A percentile compares a stretch with the other conserved stretches of the same genome.
phyloP scores from a whole-genome alignment of 306 rosid genomes.

The Sphenostylis stenocarpa region DNA sequence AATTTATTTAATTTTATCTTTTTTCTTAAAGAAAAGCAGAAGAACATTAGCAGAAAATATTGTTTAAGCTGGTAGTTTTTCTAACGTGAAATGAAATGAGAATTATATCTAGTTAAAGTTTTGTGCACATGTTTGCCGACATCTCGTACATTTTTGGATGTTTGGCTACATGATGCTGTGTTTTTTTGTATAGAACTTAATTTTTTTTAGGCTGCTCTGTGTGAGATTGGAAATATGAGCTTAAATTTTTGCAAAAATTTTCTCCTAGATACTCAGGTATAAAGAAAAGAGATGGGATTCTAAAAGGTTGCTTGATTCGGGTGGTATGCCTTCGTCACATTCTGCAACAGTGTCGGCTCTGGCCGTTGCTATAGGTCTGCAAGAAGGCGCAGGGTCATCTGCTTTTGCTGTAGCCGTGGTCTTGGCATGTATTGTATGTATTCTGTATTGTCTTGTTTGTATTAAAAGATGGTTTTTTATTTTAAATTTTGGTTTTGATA shows the following conservation, averaged over 20 bases:
- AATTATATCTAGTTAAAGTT: not conserved
- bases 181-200: not conserved
- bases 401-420: slow-evolving; percentile 76
- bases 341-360: slow-evolving; percentile 84
- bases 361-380: slow-evolving; percentile 65
- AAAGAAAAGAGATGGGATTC: slow-evolving; percentile 95
- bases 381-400: slow-evolving; percentile 73
- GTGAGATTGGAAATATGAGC: slow-evolving; percentile 13
- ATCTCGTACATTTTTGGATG: not conserved
- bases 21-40: too few species aligned
- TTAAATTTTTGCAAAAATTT: slow-evolving; percentile 29
- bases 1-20: too few species aligned
- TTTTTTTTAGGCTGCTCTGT: not conserved
- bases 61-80: slow-evolving; percentile 15
- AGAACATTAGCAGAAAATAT: not conserved
- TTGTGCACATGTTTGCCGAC: not conserved
- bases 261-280: slow-evolving; percentile 66
- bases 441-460: not conserved
- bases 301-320: slow-evolving; percentile 78
- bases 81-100: not conserved
- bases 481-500: not conserved
- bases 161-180: not conserved
- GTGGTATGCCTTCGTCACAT: slow-evolving; percentile 96
- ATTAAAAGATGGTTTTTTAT: not conserved
- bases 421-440: slow-evolving; percentile 78